Evolutionary conservation across 805 yeast genomes (phyloP).

Genomic region (Suhomyces sp.): DNA sequence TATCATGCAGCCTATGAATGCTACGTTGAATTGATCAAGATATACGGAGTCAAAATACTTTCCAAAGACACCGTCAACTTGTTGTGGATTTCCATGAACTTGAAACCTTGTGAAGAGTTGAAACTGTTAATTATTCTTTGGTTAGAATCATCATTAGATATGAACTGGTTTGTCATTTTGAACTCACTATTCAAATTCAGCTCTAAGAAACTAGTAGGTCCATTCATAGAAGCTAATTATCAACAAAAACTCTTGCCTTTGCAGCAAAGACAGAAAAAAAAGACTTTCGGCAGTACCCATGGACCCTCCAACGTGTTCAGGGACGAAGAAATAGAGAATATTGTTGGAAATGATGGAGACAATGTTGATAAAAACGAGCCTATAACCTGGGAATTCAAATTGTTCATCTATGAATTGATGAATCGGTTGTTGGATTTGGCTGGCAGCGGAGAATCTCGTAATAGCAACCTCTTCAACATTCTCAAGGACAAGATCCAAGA

Average conservation of each 20-base stretch:
- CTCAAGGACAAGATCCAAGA: constrained; percentile 54
- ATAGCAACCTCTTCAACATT: constrained; percentile 35
- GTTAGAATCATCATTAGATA: constrained; percentile 50
- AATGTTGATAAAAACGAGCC: constrained; percentile 50
- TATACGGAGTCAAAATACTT: constrained; percentile 45
- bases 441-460: constrained; percentile 25
- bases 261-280: constrained; percentile 42
- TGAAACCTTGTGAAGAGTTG: constrained; percentile 46
- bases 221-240: constrained; percentile 36
- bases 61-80: constrained; percentile 46
- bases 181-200: constrained; percentile 48
- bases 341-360: constrained; percentile 34
- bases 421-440: constrained; percentile 43
- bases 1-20: constrained; percentile 50
- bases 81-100: constrained; percentile 58
- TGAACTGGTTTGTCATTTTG: constrained; percentile 59
- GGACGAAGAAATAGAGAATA: constrained; percentile 41
- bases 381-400: constrained; percentile 55
- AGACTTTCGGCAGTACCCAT: constrained; percentile 10
- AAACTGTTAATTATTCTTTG: constrained; percentile 52
- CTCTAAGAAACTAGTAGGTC: constrained; percentile 40
- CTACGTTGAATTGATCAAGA: constrained; percentile 56
- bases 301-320: constrained; percentile 27
- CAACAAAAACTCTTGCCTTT: constrained; percentile 42
- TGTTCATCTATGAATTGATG: constrained; percentile 46